These are phyloP conservation scores for Kwoniella sp. DNA, from an alignment of 768 basidiomycete species.

Conservation along the genomic window DNA sequence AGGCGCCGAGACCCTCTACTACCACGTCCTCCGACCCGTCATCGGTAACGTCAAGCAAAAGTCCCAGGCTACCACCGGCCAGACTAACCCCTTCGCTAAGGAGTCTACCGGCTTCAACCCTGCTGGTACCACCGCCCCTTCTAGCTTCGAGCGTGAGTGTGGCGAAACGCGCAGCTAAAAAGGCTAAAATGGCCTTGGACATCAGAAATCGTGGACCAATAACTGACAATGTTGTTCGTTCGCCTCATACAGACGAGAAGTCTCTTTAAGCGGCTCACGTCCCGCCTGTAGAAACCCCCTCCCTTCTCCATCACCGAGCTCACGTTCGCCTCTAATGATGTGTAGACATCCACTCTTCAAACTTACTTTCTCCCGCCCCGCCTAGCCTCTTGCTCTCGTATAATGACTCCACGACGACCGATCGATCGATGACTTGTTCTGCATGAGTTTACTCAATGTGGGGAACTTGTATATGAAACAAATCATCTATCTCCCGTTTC, in stretches of 20 bases:
- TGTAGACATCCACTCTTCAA: not conserved
- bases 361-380: not conserved
- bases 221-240: not conserved
- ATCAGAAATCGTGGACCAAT: not conserved
- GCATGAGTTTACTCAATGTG: too few species aligned
- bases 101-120: slow-evolving; percentile 39
- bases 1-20: slow-evolving; percentile 85
- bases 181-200: not conserved
- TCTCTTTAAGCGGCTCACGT: slow-evolving; percentile 38
- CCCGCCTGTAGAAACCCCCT: not conserved
- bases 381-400: not conserved
- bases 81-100: slow-evolving; percentile 57
- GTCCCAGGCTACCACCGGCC: slow-evolving; percentile 53
- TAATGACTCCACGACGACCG: slow-evolving; percentile 1
- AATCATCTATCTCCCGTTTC: not conserved
- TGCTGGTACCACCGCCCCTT: slow-evolving; percentile 51
- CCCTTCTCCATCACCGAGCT: not conserved
- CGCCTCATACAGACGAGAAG: slow-evolving; percentile 47
- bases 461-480: too few species aligned
- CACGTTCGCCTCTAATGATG: not conserved
- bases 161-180: not conserved
- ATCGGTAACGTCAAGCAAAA: slow-evolving; percentile 64
- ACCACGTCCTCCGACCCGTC: slow-evolving; percentile 74
- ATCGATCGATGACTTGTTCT: not conserved
- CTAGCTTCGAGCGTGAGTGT: slow-evolving; percentile 54